Conservation (phyloP, 768 basidiomycete species). For the Hysterangium stoloniferum region DNA sequence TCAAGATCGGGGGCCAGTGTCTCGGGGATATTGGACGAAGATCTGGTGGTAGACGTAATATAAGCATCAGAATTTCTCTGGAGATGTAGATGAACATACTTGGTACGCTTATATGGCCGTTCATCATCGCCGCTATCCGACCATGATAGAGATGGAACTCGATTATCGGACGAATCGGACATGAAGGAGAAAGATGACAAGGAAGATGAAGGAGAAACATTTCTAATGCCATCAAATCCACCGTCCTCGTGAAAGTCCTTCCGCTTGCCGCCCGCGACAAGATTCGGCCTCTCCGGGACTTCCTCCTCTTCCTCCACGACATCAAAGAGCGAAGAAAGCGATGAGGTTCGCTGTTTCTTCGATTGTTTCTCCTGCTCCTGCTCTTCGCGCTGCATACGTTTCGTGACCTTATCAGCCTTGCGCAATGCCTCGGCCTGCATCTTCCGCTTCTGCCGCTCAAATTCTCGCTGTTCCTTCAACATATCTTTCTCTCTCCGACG, state of each 20-base stretch:
- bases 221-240: background rate
- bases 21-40: background rate
- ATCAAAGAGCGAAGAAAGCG: background rate
- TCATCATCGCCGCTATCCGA: slow-evolving; percentile 10
- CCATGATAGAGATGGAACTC: slow-evolving; percentile 8
- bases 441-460: slow-evolving; percentile 1
- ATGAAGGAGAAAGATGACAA: slow-evolving; percentile 1
- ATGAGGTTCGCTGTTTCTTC: background rate
- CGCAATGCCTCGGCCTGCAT: slow-evolving; percentile 2
- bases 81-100: background rate
- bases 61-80: background rate
- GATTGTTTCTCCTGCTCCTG: background rate
- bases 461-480: slow-evolving; percentile 2
- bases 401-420: slow-evolving; percentile 1
- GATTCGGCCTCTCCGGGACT: background rate
- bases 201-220: slow-evolving; percentile 4
- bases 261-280: slow-evolving; percentile 6
- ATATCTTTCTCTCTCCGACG: background rate
- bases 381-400: background rate
- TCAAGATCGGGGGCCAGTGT: background rate
- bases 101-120: slow-evolving; percentile 9
- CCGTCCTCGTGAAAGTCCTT: background rate
- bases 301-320: background rate
- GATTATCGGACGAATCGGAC: background rate
- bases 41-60: background rate